phyloP scores from a whole-genome alignment of 768 basidiomycete species.

The Tylopilus sp. region DNA sequence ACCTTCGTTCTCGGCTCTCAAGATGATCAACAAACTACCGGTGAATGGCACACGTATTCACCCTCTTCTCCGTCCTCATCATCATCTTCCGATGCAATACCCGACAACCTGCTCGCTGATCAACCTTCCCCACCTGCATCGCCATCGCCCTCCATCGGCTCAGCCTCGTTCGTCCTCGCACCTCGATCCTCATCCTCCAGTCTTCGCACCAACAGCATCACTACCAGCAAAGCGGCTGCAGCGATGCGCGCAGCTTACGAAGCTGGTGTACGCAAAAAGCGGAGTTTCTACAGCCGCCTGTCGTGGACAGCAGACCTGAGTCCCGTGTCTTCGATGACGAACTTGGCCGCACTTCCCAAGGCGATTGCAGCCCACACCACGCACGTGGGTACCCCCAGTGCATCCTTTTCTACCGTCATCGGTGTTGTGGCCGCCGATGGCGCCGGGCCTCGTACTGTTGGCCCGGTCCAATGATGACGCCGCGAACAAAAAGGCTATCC shows the following conservation, averaged over 20 bases:
- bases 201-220: conserved; percentile 15
- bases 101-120: conserved; percentile 19
- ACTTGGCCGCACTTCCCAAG: conserved; percentile 20
- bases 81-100: conserved; percentile 27
- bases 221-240: conserved; percentile 20
- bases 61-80: conserved; percentile 31
- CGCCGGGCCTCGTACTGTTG: background rate
- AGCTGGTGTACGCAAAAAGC: conserved; percentile 32
- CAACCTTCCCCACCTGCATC: conserved; percentile 27
- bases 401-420: conserved; percentile 1
- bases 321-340: conserved; percentile 22
- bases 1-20: conserved; percentile 31
- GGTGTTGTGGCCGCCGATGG: conserved; percentile 7
- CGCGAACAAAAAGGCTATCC: background rate
- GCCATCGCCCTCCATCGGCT: conserved; percentile 28
- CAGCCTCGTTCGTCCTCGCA: conserved; percentile 24
- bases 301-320: conserved; percentile 30
- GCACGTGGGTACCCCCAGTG: conserved; percentile 2
- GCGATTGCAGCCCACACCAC: conserved; percentile 8
- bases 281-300: conserved; percentile 28
- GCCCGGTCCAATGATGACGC: conserved; percentile 17
- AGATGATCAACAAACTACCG: conserved; percentile 22
- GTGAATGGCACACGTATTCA: conserved; percentile 27
- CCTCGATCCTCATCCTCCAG: conserved; percentile 30
- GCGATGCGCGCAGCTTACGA: conserved; percentile 33